Evolutionary conservation across 2,329 filamentous ascomycete species (phyloP).

Genomic region (Xylaria sp.): DNA sequence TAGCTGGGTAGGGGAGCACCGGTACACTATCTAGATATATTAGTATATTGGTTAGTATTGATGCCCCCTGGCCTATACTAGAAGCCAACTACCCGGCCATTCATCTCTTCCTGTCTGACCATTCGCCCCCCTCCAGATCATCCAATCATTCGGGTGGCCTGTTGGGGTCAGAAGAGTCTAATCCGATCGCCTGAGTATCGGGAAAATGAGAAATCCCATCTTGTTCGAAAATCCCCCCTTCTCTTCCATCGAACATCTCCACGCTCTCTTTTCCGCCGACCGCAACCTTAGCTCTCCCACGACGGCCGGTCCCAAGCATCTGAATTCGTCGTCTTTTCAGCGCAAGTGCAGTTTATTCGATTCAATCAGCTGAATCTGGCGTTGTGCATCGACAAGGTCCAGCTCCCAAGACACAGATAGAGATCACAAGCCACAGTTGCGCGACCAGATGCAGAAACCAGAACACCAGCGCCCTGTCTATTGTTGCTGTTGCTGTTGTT

Average conservation of each 20-base stretch:
- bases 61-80: neutral
- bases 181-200: conserved; percentile 35
- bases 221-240: conserved; percentile 31
- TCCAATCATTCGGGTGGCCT: conserved; percentile 23
- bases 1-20: neutral
- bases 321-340: neutral
- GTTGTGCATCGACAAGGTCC: conserved; percentile 21
- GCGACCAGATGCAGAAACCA: conserved; percentile 31
- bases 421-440: conserved; percentile 33
- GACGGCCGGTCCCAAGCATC: neutral
- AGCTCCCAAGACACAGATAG: neutral
- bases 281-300: neutral
- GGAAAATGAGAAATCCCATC: conserved; percentile 41
- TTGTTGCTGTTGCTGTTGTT: conserved; percentile 7
- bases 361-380: conserved; percentile 4
- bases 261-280: conserved; percentile 14
- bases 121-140: conserved; percentile 13
- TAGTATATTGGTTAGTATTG: no score
- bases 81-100: conserved; percentile 25
- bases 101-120: conserved; percentile 18
- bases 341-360: neutral
- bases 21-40: no score
- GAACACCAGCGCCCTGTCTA: conserved; percentile 21
- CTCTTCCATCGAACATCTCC: conserved; percentile 14
- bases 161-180: conserved; percentile 28